A percentile compares a stretch with the other conserved stretches of the same genome.
Evolutionary conservation across 2,329 filamentous ascomycete species (phyloP).

Genomic region (Aspergillus sp.): DNA sequence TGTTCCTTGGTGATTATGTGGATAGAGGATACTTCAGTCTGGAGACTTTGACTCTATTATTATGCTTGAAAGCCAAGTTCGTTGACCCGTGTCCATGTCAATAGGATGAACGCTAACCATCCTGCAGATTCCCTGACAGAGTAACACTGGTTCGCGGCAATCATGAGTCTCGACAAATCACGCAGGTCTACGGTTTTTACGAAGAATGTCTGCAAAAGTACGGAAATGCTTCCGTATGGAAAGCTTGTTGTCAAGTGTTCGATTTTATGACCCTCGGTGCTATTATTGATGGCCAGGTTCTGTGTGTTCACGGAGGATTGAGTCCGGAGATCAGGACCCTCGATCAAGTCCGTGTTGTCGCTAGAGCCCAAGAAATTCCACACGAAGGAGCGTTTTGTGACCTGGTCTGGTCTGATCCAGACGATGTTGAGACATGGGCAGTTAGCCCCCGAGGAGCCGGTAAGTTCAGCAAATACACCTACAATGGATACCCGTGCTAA

Average conservation of each 20-base stretch:
- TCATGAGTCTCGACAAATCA: slow-evolving; percentile 75
- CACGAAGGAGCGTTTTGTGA: slow-evolving; percentile 78
- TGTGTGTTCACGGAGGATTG: slow-evolving; percentile 71
- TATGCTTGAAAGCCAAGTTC: slow-evolving; percentile 69
- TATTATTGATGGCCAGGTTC: slow-evolving; percentile 71
- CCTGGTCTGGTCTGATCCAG: slow-evolving; percentile 74
- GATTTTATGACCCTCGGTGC: slow-evolving; percentile 74
- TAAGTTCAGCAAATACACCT: slow-evolving; percentile 29
- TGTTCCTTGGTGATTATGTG: slow-evolving; percentile 73
- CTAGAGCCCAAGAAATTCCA: slow-evolving; percentile 72
- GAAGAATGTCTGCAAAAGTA: slow-evolving; percentile 77
- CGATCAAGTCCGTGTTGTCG: slow-evolving; percentile 73
- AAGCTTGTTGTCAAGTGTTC: slow-evolving; percentile 75
- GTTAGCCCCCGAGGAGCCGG: slow-evolving; percentile 68
- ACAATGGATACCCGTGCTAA: neutral
- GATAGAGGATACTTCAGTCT: slow-evolving; percentile 73
- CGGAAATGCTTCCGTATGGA: slow-evolving; percentile 76
- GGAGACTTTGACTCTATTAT: slow-evolving; percentile 70
- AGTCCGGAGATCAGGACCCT: slow-evolving; percentile 72
- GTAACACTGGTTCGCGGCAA: slow-evolving; percentile 74
- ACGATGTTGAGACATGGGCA: slow-evolving; percentile 69
- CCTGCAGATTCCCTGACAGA: slow-evolving; percentile 64
- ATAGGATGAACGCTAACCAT: neutral
- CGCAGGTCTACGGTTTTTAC: slow-evolving; percentile 76
- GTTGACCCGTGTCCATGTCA: neutral